Conservation (phyloP, 169 alveolate genomes). For the Eimeria maxima region DNA sequence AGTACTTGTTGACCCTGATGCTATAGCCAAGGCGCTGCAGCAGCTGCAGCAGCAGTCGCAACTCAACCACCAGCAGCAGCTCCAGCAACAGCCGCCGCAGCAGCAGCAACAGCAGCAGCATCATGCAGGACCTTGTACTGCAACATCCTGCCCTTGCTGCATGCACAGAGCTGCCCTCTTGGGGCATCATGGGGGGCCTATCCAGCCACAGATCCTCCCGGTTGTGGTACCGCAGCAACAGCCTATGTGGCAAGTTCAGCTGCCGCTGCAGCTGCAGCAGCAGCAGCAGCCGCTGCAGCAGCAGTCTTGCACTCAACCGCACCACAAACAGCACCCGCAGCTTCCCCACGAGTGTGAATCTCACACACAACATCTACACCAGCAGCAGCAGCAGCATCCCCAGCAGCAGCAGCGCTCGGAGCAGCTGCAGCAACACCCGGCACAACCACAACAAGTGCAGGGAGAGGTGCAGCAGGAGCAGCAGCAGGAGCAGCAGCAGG, state of each 20-base stretch:
- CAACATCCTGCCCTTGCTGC: constrained; percentile 45
- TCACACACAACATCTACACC: background rate
- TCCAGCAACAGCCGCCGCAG: background rate
- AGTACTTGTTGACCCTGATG: background rate
- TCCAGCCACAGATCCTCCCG: constrained; percentile 55
- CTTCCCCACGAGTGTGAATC: background rate
- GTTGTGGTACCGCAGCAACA: constrained; percentile 28
- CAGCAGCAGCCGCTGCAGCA: constrained; percentile 57
- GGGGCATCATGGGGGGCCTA: constrained; percentile 1
- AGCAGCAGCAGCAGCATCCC: background rate
- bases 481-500: constrained; percentile 40
- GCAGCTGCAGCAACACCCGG: background rate
- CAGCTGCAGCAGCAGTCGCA: constrained; percentile 11
- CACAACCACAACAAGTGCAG: background rate
- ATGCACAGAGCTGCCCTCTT: constrained; percentile 7
- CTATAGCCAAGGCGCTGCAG: constrained; percentile 1
- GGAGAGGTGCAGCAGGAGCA: background rate
- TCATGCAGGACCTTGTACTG: background rate
- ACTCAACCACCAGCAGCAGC: background rate
- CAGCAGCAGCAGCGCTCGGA: background rate
- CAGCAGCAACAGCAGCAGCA: background rate
- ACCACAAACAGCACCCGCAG: background rate
- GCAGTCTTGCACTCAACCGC: background rate
- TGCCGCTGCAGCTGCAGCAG: constrained; percentile 46
- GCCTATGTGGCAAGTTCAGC: constrained; percentile 20